phyloP scores from a whole-genome alignment of 352 stramenopile genomes.

The Aphanomyces astaci region DNA sequence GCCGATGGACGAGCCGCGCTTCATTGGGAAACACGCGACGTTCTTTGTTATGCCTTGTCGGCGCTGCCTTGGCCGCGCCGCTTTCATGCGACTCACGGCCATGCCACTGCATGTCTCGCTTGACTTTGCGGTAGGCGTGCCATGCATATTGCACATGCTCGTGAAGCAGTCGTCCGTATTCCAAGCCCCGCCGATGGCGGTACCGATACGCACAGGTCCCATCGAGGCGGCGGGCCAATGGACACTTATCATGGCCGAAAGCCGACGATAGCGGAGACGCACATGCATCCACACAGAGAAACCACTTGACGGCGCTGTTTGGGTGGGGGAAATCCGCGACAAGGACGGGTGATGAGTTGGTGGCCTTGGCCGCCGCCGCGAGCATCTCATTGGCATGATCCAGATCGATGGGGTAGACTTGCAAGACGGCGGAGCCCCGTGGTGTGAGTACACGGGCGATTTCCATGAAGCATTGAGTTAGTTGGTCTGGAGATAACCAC shows the following conservation, averaged over 20 bases:
- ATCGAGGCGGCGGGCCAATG: conserved; percentile 4
- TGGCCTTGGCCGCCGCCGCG: conserved; percentile 32
- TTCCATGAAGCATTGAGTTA: conserved; percentile 53
- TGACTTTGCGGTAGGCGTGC: conserved; percentile 11
- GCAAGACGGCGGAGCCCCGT: conserved; percentile 40
- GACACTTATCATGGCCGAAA: not conserved
- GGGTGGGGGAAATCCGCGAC: conserved; percentile 65
- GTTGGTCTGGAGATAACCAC: conserved; percentile 53
- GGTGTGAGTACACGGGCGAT: conserved; percentile 26
- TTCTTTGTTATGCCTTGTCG: not conserved
- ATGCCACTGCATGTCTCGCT: not conserved
- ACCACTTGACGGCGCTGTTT: conserved; percentile 72
- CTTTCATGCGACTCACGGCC: not conserved
- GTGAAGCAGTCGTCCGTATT: not conserved
- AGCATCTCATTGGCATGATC: conserved; percentile 60
- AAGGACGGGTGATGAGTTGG: conserved; percentile 43
- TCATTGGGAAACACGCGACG: conserved; percentile 16
- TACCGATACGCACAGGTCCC: conserved; percentile 12
- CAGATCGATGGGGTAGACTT: conserved; percentile 52
- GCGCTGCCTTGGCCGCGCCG: not conserved
- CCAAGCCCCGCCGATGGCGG: not conserved
- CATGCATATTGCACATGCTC: conserved; percentile 17
- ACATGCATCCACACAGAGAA: conserved; percentile 33
- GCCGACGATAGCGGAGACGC: not conserved
- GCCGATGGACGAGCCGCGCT: not conserved